Percentiles rank a stretch among this genome's conserved stretches.
phyloP scores from a whole-genome alignment of 805 yeast genomes.

The Candida sithepensis region DNA sequence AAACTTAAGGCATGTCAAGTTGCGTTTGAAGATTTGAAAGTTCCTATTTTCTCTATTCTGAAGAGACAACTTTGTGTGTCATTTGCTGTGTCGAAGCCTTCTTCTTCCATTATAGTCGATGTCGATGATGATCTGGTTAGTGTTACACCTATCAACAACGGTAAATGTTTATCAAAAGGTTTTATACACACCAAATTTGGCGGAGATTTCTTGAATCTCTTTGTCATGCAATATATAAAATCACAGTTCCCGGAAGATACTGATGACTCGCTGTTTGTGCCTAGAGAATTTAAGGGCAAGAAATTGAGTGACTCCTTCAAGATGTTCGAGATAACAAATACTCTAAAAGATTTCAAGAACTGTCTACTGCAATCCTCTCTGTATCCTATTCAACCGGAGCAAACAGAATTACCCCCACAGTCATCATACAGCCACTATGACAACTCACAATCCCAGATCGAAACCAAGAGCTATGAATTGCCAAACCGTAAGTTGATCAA shows the following conservation, averaged over 20 bases:
- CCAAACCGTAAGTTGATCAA: constrained; percentile 48
- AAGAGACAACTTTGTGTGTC: constrained; percentile 76
- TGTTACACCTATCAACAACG: constrained; percentile 77
- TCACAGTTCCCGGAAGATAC: constrained; percentile 31
- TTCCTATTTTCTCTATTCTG: constrained; percentile 73
- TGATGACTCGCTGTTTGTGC: constrained; percentile 27
- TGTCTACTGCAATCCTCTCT: constrained; percentile 24
- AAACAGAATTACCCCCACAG: constrained; percentile 28
- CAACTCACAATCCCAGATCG: constrained; percentile 32
- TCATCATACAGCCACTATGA: constrained; percentile 32
- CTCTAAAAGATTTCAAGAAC: constrained; percentile 48
- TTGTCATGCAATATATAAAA: constrained; percentile 48
- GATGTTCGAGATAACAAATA: constrained; percentile 36
- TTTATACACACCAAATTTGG: constrained; percentile 68
- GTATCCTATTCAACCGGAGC: constrained; percentile 27
- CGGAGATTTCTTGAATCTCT: constrained; percentile 78
- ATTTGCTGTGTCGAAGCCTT: constrained; percentile 67
- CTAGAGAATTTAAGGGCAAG: constrained; percentile 28
- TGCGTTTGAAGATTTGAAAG: constrained; percentile 70
- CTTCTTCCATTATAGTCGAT: constrained; percentile 77
- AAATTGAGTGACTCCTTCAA: constrained; percentile 36
- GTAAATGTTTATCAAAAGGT: constrained; percentile 64
- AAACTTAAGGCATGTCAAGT: constrained; percentile 58
- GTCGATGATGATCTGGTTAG: constrained; percentile 67
- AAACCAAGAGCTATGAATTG: constrained; percentile 49